A percentile compares a stretch with the other conserved stretches of the same genome.
Evolutionary conservation across 2,329 filamentous ascomycete species (phyloP).

Genomic region (Graphiopsis chlorocephala): DNA sequence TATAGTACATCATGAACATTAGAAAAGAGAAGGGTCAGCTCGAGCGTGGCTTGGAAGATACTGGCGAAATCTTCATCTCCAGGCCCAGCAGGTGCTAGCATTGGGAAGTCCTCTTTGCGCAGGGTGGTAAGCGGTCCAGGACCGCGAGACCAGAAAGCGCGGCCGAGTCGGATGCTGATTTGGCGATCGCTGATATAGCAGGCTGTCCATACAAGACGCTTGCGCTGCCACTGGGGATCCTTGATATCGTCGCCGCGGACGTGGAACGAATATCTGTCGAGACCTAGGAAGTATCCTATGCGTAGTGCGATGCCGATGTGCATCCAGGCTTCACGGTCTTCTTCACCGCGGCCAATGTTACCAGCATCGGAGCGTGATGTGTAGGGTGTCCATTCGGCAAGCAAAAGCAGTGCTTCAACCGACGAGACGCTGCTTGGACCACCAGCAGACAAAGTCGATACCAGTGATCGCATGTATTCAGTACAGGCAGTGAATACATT

Average conservation of each 20-base stretch:
- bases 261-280: slow-evolving; percentile 67
- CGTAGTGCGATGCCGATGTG: slow-evolving; percentile 68
- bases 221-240: slow-evolving; percentile 59
- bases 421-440: slow-evolving; percentile 67
- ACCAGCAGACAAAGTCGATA: slow-evolving; percentile 65
- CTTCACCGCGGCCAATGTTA: slow-evolving; percentile 67
- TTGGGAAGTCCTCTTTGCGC: slow-evolving; percentile 65
- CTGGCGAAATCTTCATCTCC: slow-evolving; percentile 66
- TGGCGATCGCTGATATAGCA: slow-evolving; percentile 67
- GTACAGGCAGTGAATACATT: slow-evolving; percentile 65
- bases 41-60: slow-evolving; percentile 68
- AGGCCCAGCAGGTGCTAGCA: slow-evolving; percentile 56
- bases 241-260: slow-evolving; percentile 56
- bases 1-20: slow-evolving; percentile 74
- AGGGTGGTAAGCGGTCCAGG: slow-evolving; percentile 65
- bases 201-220: slow-evolving; percentile 65
- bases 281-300: slow-evolving; percentile 66
- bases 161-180: slow-evolving; percentile 68
- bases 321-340: slow-evolving; percentile 75
- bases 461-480: slow-evolving; percentile 66
- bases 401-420: slow-evolving; percentile 65
- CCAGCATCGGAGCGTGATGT: slow-evolving; percentile 59
- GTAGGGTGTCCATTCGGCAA: slow-evolving; percentile 72
- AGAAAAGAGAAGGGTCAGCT: slow-evolving; percentile 68
- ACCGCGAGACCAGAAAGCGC: slow-evolving; percentile 71